Evolutionary conservation across 2,329 filamentous ascomycete genomes (phyloP).

Genomic region (Corniculantispora saksenae): DNA sequence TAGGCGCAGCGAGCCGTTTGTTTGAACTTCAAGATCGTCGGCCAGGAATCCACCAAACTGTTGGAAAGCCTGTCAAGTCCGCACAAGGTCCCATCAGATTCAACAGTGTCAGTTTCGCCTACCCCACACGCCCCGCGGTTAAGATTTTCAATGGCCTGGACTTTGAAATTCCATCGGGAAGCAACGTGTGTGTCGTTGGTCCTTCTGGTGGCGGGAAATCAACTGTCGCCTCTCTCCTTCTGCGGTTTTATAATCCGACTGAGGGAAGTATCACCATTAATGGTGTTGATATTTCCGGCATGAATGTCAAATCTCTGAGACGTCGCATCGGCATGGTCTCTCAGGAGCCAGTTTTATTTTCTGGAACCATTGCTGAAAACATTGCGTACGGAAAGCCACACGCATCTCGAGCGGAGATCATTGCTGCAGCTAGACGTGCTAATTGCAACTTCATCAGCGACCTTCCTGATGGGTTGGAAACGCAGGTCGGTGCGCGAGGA

Average conservation of each 20-base stretch:
- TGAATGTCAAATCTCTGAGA: slow-evolving; percentile 93
- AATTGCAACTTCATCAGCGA: slow-evolving; percentile 98
- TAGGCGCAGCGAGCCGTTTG: slow-evolving; percentile 90
- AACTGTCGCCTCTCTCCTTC: slow-evolving; percentile 86
- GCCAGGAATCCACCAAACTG: slow-evolving; percentile 83
- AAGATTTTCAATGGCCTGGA: slow-evolving; percentile 84
- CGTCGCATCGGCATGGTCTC: slow-evolving; percentile 93
- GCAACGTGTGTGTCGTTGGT: slow-evolving; percentile 94
- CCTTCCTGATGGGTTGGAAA: slow-evolving; percentile 93
- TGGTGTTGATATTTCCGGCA: slow-evolving; percentile 75
- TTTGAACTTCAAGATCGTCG: slow-evolving; percentile 94
- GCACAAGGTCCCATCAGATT: slow-evolving; percentile 90
- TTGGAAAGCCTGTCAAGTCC: slow-evolving; percentile 75
- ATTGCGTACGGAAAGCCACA: slow-evolving; percentile 87
- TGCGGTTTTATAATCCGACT: slow-evolving; percentile 88
- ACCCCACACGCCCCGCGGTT: slow-evolving; percentile 90
- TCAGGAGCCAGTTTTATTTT: slow-evolving; percentile 92
- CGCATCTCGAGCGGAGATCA: slow-evolving; percentile 77
- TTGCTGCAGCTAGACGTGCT: slow-evolving; percentile 83
- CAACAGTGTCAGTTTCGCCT: slow-evolving; percentile 81
- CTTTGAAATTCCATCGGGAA: slow-evolving; percentile 90
- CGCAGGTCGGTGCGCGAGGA: slow-evolving; percentile 86
- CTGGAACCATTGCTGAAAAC: slow-evolving; percentile 81
- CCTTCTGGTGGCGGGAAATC: slow-evolving; percentile 96
- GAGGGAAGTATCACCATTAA: slow-evolving; percentile 78